A percentile compares a stretch with the other conserved stretches of the same genome.
Evolutionary conservation across 768 basidiomycete species (phyloP).

Genomic region (Podaxis sp.): DNA sequence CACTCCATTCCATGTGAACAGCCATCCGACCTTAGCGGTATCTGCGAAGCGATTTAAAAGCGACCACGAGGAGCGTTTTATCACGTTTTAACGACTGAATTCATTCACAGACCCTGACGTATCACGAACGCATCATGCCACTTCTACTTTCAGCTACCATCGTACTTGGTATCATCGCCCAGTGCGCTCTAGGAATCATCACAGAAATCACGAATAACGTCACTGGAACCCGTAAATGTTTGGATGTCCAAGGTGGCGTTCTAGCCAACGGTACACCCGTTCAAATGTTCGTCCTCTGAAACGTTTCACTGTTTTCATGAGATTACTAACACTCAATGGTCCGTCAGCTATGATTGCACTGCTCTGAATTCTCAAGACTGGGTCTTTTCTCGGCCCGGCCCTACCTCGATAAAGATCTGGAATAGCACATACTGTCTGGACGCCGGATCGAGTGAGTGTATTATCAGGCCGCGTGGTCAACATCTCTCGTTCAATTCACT

Average conservation of each 20-base stretch:
- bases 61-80: too few species aligned
- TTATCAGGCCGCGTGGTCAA: not conserved
- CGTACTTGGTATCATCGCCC: not conserved
- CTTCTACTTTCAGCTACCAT: not conserved
- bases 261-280: constrained; percentile 28
- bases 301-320: not conserved
- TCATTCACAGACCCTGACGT: not conserved
- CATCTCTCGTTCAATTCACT: not conserved
- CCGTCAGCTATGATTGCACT: constrained; percentile 34
- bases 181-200: not conserved
- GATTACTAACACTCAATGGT: not conserved
- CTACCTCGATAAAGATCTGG: not conserved
- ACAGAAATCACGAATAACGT: not conserved
- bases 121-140: not conserved
- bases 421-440: constrained; percentile 32
- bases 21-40: too few species aligned
- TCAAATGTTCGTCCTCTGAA: constrained; percentile 23
- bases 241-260: constrained; percentile 27
- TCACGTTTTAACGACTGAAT: too few species aligned
- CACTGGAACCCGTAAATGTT: constrained; percentile 21
- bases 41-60: too few species aligned
- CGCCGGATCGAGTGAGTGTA: constrained; percentile 30
- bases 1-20: too few species aligned
- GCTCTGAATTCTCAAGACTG: constrained; percentile 31
- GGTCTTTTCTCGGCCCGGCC: constrained; percentile 26